These are phyloP conservation scores for Xylaria sp. DNA, from an alignment of 2,329 filamentous ascomycete genomes.

Conservation along the genomic window DNA sequence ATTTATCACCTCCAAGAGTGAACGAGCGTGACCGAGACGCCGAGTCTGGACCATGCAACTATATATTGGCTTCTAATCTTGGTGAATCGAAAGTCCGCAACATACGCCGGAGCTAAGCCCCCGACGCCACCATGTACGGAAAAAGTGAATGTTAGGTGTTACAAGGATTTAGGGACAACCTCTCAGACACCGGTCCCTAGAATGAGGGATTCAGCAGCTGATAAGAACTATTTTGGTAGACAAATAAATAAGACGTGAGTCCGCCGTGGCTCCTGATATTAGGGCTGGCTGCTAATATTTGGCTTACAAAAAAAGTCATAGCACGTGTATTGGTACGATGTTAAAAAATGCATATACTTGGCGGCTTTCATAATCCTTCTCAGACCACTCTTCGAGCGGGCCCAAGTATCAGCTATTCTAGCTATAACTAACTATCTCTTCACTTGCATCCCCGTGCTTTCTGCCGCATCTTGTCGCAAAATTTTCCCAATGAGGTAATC, in stretches of 20 bases:
- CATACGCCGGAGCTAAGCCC: conserved; percentile 12
- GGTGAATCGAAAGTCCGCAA: background rate
- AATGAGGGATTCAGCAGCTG: conserved; percentile 1
- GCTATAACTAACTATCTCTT: background rate
- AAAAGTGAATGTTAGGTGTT: conserved; percentile 12
- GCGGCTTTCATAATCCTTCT: background rate
- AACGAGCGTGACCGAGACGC: background rate
- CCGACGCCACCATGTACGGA: conserved; percentile 15
- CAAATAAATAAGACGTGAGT: conserved; percentile 34
- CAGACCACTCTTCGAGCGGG: background rate
- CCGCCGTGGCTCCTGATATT: conserved; percentile 10
- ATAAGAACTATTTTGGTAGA: conserved; percentile 25
- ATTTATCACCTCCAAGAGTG: background rate
- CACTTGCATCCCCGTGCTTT: background rate
- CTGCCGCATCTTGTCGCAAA: background rate
- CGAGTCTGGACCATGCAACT: conserved; percentile 10
- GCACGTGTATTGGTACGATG: conserved; percentile 6
- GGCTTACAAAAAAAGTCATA: conserved; percentile 1
- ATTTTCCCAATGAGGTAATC: conserved; percentile 2
- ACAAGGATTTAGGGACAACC: conserved; percentile 13
- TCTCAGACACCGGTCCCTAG: background rate
- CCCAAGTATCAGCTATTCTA: conserved; percentile 11
- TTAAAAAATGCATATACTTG: conserved; percentile 8
- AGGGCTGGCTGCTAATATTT: conserved; percentile 15
- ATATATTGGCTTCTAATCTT: conserved; percentile 11